Base-by-base conservation (phyloP, 2,329 filamentous ascomycete genomes). In the Fusarium luffae region DNA sequence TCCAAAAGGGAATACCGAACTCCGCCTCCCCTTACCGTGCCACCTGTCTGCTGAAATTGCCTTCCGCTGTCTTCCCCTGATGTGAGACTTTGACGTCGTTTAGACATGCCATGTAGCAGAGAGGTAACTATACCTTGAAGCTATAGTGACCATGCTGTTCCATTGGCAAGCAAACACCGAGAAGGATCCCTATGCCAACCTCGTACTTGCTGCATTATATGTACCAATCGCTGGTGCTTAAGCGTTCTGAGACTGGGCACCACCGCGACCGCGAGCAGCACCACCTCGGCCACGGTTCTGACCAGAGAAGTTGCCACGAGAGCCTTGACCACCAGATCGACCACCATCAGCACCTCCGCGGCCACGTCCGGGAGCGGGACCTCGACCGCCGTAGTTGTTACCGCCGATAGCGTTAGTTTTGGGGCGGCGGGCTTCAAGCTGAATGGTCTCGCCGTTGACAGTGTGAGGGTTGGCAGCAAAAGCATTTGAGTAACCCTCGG, bases 381-480 rank as follows among this genome's bases (percentile, higher is more conserved):
- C 90, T 66, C 91, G 88, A 71, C 85, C 85, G 74, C 85, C 85
- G 77, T 88, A 89, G 81, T 89, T 91, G 77, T 88, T 88, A 61
- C 92, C 90, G 56, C 90, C 92, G 71, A 90, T 93, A 58, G 89
- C 88, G 68, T 84, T 87, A 47, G 89, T 84, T 81, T 93, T 93
- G 74, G 92, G 89, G 71, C 93, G 93, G 69, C 96, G 94, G 79
- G 95, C 93, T 83, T 98, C 96, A 59, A 99, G 92, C 67, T 89
- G 86, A 74, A 99, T 91, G 76, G 89, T 90, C 80, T 97, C 92
- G 73, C 90, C 92, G 74, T 92, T 93, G 69, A 99, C 88, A 46
- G 88, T 87, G 82, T 97, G 93, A 37, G 95, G 95, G 83, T 97
- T 98, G 73, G 91, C 92, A 66, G 88, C 88, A 40, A 93, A 86